Base-by-base conservation (phyloP, 768 basidiomycete genomes). In the Boletus fagicola region DNA sequence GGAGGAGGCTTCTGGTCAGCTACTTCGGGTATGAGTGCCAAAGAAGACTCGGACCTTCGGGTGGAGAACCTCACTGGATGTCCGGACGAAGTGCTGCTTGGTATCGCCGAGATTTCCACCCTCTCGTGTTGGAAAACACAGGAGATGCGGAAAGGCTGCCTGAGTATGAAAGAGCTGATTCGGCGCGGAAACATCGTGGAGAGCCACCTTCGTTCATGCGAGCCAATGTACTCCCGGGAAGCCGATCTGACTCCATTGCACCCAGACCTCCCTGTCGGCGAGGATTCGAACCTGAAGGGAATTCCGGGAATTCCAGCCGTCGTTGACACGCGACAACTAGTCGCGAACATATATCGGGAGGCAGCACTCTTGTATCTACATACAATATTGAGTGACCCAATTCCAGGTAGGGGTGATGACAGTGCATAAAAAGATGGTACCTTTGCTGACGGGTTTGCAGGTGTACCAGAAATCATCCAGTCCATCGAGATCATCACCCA, bases 11-110 rank as follows among this genome's bases (percentile, higher is more conserved):
- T 75, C 65, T 83, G 82, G 66, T 58, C 66, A 77, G 69, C 72
- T 46, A 67, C 63, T 45, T 60, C 66, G 28, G 63, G 64, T 43
- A 52, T 61, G 57, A 59, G 65, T 54, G 57, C 69, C 53, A 73
- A 69, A 63, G 72, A 74, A 16, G 74, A 78, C 48, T 74, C 74
- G 51, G 76, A 81, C 52, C 72, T 84, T 62, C 80, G 80, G 49
- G 85, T 92, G 81, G 87, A 89, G 61, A 71, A 74, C 46, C 72
- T 92, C 58, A 86, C 83, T 24, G 90, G 90, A 30, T 92, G 90
- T 75, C 85, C 90, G 3, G 88, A 93, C 64, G 87, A 87, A 63
- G 86, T 83, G 10, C 72, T 92, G 68, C 80, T 92, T 58, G 87
- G 84, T 38, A 80, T 92, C 58, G 89, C 85, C 24, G 89, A 92